Evolutionary conservation across 1,284 basidiomycete genomes (phyloP), one percentile per base, ranked within the genome.

Genomic region (Coniferiporia sulphurascens): DNA sequence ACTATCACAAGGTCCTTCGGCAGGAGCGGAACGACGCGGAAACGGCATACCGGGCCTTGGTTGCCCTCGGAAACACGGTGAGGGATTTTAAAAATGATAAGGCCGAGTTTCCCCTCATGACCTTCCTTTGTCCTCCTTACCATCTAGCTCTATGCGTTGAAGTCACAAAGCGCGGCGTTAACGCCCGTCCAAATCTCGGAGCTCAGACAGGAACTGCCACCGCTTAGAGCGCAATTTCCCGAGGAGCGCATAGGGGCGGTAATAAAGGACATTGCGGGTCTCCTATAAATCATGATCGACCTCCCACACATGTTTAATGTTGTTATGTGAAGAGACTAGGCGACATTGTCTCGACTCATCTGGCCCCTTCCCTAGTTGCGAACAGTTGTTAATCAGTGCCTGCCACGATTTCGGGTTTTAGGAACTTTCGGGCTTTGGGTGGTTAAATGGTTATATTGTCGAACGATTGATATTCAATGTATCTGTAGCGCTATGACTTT

Each of bases 51-150:
- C 86, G 96, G 32, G 79, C 88, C 1, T 73, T 92, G 6, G 89
- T 97, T 13, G 95, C 89, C 0, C 76, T 98, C 2, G 96, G 96
- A 35, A 98, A 99, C 70, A 72, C 91, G 50, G 91, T 93, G 62
- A 68, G 85, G 76, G 17, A 15, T 41, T 44, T 7, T 21, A 38
- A 36, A 57, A 48, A 48, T 21, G 21, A 56, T 45, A n/a, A 22
- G 41, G 32, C 45, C 32, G 44, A 34, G 27, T 5, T 27, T 27
- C 27, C 27, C 27, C 27, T 27, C 27, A 43, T 53, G 13, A 36
- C 6, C 8, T 55, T 46, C 19, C 19, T 45, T 21, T 53, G 4
- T 59, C 48, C 9, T 21, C 50, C 27, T 22, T 13, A 48, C 17
- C 48, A 32, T 51, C 36, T 62, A 89, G 86, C 71, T 81, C 4